Evolutionary conservation across 495 filamentous ascomycete genomes (phyloP).

Genomic region (Trichoderma gamsii): DNA sequence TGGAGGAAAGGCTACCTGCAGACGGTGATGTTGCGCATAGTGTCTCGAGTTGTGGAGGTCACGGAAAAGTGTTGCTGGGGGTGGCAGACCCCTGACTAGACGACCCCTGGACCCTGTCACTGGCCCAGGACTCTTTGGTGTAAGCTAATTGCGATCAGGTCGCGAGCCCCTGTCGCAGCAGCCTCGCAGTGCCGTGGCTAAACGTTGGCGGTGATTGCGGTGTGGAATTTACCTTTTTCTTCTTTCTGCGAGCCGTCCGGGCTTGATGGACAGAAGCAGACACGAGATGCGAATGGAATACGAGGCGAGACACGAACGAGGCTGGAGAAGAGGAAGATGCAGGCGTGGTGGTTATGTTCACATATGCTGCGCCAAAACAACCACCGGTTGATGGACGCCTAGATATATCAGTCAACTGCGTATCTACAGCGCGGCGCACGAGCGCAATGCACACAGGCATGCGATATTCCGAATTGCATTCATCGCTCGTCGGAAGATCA

Average conservation of each 20-base stretch:
- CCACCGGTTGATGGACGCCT: no score
- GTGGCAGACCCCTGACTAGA: conserved; percentile 10
- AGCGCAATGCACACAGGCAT: no score
- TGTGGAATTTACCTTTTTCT: background rate
- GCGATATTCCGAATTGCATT: no score
- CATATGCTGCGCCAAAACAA: background rate
- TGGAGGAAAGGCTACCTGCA: conserved; percentile 20
- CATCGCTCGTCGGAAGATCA: no score
- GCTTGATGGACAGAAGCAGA: background rate
- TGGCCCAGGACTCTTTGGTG: conserved; percentile 1
- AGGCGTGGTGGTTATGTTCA: background rate
- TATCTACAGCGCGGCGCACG: no score
- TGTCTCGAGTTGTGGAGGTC: conserved; percentile 33
- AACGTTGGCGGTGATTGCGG: conserved; percentile 10
- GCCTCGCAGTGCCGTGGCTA: conserved; percentile 8
- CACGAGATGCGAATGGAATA: conserved; percentile 1
- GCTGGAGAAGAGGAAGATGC: background rate
- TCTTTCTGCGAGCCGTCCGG: background rate
- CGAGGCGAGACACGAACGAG: conserved; percentile 1
- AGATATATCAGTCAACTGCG: no score
- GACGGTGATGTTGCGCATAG: conserved; percentile 36
- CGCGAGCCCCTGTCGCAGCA: background rate
- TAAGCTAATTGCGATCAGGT: conserved; percentile 11
- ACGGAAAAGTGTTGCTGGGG: conserved; percentile 11
- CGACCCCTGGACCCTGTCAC: background rate